phyloP scores from a whole-genome alignment of 1,139 yeast genomes.

The Hansenula lynferdii region DNA sequence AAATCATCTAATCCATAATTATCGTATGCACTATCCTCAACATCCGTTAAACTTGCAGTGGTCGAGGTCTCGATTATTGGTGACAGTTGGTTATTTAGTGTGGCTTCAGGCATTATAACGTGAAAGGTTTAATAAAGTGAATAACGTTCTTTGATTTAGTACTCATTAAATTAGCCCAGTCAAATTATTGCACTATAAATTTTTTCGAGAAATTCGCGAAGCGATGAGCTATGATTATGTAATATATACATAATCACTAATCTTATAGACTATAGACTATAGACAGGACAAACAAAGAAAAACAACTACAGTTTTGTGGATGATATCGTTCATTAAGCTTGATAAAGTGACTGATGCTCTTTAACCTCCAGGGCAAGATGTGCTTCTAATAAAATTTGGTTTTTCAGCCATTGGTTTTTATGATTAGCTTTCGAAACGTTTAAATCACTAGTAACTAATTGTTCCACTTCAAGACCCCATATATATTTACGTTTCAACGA shows the following conservation, averaged over 20 bases:
- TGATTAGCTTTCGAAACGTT: constrained; percentile 32
- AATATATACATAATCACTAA: no score
- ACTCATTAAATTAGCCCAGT: no score
- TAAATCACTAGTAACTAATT: constrained; percentile 40
- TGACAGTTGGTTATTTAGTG: constrained; percentile 17
- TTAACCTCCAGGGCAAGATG: constrained; percentile 15
- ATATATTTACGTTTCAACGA: constrained; percentile 32
- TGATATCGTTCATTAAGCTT: not conserved
- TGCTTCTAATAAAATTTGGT: constrained; percentile 53
- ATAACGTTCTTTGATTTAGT: no score
- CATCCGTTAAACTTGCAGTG: constrained; percentile 5
- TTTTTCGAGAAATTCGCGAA: no score
- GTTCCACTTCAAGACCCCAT: constrained; percentile 48
- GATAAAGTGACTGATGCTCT: constrained; percentile 9
- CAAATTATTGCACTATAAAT: no score
- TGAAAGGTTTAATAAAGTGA: not conserved
- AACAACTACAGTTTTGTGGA: no score
- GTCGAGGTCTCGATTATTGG: constrained; percentile 13
- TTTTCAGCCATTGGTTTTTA: constrained; percentile 47
- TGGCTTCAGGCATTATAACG: not conserved
- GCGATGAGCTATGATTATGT: no score
- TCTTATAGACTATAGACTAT: no score
- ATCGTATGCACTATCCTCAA: constrained; percentile 10
- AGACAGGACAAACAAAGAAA: not conserved
- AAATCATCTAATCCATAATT: constrained; percentile 28